Evolutionary conservation across 306 rosid genomes (phyloP).

Genomic region (Quercus parvula): DNA sequence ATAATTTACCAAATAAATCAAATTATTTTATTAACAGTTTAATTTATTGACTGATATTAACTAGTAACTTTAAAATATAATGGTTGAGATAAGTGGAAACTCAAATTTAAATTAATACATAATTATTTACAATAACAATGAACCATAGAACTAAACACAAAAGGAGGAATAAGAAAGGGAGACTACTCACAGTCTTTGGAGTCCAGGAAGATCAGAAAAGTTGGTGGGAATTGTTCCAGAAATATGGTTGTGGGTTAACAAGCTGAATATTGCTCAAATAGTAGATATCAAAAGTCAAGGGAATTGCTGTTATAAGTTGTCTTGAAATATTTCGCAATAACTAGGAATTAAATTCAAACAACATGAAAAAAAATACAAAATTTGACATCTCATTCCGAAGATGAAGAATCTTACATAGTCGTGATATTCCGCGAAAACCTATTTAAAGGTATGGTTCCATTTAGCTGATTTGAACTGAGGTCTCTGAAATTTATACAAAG

Average conservation of each 20-base stretch:
- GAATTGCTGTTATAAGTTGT: background rate
- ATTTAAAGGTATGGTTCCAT: constrained; percentile 55
- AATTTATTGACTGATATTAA: constrained; percentile 6
- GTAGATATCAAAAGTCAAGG: background rate
- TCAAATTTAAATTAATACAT: background rate
- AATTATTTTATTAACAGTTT: background rate
- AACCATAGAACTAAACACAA: background rate
- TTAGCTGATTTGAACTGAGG: constrained; percentile 71
- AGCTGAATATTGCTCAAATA: constrained; percentile 40
- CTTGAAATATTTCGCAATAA: background rate
- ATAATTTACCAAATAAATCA: constrained; percentile 6
- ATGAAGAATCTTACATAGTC: constrained; percentile 71
- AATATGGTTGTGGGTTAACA: constrained; percentile 68
- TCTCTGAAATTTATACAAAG: constrained; percentile 57
- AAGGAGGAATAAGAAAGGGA: background rate
- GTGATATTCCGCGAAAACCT: constrained; percentile 63
- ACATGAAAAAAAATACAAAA: background rate
- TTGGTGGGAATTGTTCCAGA: constrained; percentile 62
- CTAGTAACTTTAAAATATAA: background rate
- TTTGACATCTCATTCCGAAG: constrained; percentile 10
- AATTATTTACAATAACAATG: background rate
- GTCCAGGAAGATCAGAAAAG: constrained; percentile 53
- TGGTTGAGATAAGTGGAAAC: background rate
- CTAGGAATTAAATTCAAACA: background rate
- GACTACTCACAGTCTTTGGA: constrained; percentile 72